Evolutionary conservation across 2,329 filamentous ascomycete species (phyloP).

Genomic region (Fusarium sp.): DNA sequence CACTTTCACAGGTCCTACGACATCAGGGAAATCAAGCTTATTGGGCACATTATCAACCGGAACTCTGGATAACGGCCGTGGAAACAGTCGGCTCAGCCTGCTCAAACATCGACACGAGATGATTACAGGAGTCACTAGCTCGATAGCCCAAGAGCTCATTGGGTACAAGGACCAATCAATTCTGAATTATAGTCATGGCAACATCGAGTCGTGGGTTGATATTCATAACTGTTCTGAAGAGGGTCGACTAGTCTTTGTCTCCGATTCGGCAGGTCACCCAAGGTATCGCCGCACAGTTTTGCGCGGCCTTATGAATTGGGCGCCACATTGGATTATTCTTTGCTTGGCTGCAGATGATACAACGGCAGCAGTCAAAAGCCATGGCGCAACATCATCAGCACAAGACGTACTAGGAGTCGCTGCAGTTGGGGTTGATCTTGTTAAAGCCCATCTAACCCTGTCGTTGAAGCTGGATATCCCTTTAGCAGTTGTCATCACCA

Average conservation of each 20-base stretch:
- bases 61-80: constrained; percentile 88
- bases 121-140: constrained; percentile 89
- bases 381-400: constrained; percentile 57
- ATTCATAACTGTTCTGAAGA: constrained; percentile 81
- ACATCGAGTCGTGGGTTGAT: constrained; percentile 93
- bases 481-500: constrained; percentile 85
- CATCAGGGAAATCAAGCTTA: constrained; percentile 90
- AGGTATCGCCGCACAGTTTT: constrained; percentile 89
- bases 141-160: constrained; percentile 90
- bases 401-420: constrained; percentile 61
- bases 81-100: constrained; percentile 86
- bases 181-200: constrained; percentile 85
- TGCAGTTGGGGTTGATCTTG: constrained; percentile 72
- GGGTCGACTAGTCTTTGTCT: constrained; percentile 84
- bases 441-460: constrained; percentile 81
- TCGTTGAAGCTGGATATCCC: constrained; percentile 83
- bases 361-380: constrained; percentile 50
- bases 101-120: constrained; percentile 95
- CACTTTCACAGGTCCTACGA: constrained; percentile 87
- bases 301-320: constrained; percentile 92
- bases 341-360: constrained; percentile 85
- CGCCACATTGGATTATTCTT: constrained; percentile 90
- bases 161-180: constrained; percentile 74
- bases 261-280: constrained; percentile 91
- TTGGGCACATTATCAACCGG: constrained; percentile 89